phyloP scores from a whole-genome alignment of 371 early-diverging fungal genomes.

The Apophysomyces sp. region DNA sequence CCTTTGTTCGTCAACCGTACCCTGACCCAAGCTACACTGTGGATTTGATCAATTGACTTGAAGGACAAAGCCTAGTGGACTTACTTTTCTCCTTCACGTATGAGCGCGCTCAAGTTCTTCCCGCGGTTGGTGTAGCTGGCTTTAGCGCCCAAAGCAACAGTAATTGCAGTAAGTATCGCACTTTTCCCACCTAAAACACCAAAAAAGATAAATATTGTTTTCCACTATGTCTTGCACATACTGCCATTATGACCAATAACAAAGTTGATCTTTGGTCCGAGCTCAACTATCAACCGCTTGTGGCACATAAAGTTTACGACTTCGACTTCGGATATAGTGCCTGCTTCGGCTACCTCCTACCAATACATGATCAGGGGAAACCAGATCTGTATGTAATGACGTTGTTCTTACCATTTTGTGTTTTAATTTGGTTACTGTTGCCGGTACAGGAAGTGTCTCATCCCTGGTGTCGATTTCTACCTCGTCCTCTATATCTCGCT shows the following conservation, averaged over 20 bases:
- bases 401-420: background rate
- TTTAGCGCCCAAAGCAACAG: conserved; percentile 90
- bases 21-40: conserved; percentile 61
- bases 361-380: background rate
- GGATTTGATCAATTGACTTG: background rate
- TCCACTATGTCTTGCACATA: conserved; percentile 23
- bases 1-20: conserved; percentile 85
- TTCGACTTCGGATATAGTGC: conserved; percentile 80
- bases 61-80: conserved; percentile 1
- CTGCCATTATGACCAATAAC: conserved; percentile 95
- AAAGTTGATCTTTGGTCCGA: conserved; percentile 93
- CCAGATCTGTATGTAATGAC: background rate
- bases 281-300: conserved; percentile 67
- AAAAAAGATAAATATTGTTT: background rate
- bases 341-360: conserved; percentile 55
- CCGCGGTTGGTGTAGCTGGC: conserved; percentile 88
- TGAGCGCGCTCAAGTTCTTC: conserved; percentile 69
- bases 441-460: too few species aligned
- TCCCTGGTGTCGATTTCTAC: too few species aligned
- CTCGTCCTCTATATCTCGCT: too few species aligned
- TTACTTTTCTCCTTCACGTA: conserved; percentile 81
- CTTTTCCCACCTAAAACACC: conserved; percentile 79
- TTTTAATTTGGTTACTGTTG: background rate
- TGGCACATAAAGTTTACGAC: conserved; percentile 96
- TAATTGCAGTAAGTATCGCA: conserved; percentile 91